phyloP scores from a whole-genome alignment of 306 rosid species.

The Parietaria judaica region DNA sequence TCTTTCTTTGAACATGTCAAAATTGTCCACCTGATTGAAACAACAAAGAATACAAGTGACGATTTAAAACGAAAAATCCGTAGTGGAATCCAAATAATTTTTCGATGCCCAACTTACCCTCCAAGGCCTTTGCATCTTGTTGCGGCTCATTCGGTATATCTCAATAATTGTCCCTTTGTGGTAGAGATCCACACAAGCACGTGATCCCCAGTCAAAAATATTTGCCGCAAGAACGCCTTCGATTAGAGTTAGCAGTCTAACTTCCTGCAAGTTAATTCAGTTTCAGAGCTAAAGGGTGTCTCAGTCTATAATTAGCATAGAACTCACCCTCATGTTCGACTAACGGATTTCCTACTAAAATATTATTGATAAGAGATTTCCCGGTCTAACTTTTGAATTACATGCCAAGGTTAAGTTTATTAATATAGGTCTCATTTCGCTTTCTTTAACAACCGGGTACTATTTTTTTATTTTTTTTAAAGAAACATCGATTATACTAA shows the following conservation, averaged over 20 bases:
- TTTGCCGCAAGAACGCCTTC: slow-evolving; percentile 99
- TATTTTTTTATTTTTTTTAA: too few species aligned
- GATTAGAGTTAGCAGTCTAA: slow-evolving; percentile 72
- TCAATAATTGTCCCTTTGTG: slow-evolving; percentile 96
- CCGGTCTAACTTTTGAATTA: too few species aligned
- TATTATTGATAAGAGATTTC: too few species aligned
- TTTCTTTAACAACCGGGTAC: too few species aligned
- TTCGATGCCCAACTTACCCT: slow-evolving; percentile 40
- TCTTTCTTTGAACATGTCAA: slow-evolving; percentile 70
- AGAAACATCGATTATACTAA: too few species aligned
- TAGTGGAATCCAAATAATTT: slow-evolving; percentile 2
- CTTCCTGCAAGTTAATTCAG: slow-evolving; percentile 51
- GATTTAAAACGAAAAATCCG: not conserved
- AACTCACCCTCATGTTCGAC: too few species aligned
- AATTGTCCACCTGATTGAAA: slow-evolving; percentile 71
- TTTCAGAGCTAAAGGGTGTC: slow-evolving; percentile 1
- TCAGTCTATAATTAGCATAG: too few species aligned
- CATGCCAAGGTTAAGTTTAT: too few species aligned
- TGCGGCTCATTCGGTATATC: slow-evolving; percentile 95
- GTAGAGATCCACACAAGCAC: slow-evolving; percentile 97
- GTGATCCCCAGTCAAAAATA: slow-evolving; percentile 98
- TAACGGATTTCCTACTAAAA: too few species aligned
- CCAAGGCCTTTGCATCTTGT: slow-evolving; percentile 98
- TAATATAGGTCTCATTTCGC: too few species aligned
- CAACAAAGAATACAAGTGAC: slow-evolving; percentile 4